These are phyloP conservation scores for Metarhizium brunneum DNA, from an alignment of 2,329 filamentous ascomycete genomes.

Conservation along the genomic window DNA sequence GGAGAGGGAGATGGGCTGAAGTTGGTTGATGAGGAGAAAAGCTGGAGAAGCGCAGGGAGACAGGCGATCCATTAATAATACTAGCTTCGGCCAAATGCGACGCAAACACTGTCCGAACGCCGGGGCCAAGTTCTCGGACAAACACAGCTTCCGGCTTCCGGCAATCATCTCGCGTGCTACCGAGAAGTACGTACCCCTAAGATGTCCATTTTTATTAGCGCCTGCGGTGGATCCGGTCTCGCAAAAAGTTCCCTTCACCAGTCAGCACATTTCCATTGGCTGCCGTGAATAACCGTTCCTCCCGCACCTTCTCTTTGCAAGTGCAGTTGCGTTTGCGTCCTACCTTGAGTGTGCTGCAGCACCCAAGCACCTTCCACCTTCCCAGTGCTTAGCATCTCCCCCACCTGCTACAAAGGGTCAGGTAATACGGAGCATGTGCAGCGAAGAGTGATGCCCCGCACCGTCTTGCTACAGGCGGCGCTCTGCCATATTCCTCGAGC, in stretches of 20 bases:
- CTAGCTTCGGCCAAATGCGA: not conserved
- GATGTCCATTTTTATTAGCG: too few relatives aligned
- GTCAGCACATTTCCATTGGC: conserved; percentile 13
- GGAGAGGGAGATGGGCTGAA: conserved; percentile 1
- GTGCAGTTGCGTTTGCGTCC: not conserved
- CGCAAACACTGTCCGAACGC: not conserved
- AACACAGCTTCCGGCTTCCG: not conserved
- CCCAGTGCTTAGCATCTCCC: not conserved
- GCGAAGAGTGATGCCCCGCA: conserved; percentile 34
- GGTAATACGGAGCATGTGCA: not conserved
- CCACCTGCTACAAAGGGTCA: conserved; percentile 1
- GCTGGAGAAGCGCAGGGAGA: not conserved
- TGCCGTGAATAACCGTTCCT: conserved; percentile 20
- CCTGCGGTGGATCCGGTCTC: not conserved
- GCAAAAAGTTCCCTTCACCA: not conserved
- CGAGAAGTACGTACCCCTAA: not conserved
- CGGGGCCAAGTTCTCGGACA: not conserved
- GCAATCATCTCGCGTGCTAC: not conserved
- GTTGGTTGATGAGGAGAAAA: conserved; percentile 3
- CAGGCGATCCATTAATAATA: conserved; percentile 2
- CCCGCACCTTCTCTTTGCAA: not conserved
- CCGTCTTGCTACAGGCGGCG: conserved; percentile 23
- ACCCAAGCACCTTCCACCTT: not conserved
- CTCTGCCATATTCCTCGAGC: conserved; percentile 7
- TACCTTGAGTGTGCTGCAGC: conserved; percentile 7